These are phyloP conservation scores for Fusarium miscanthi DNA, from an alignment of 2,329 filamentous ascomycete species.

Conservation along the genomic window DNA sequence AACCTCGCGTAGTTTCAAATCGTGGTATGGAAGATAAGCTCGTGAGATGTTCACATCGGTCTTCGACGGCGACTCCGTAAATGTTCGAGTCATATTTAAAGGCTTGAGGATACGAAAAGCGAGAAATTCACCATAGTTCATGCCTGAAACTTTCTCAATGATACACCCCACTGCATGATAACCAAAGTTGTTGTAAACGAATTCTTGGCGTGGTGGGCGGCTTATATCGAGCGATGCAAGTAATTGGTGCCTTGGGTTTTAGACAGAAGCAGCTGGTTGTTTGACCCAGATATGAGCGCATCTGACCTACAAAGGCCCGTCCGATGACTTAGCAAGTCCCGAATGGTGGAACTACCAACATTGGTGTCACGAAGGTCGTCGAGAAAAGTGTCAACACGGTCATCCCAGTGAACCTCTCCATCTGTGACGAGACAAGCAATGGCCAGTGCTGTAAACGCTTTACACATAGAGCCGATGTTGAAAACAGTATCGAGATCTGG, in stretches of 20 bases:
- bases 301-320: rapidly evolving
- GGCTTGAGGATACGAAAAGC: rapidly evolving
- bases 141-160: not conserved
- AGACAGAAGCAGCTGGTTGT: rapidly evolving
- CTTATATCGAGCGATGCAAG: not conserved
- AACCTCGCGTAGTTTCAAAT: not conserved
- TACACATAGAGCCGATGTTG: not conserved
- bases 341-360: not conserved
- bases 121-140: not conserved
- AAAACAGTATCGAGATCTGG: not conserved
- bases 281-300: not conserved
- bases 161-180: not conserved
- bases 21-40: not conserved
- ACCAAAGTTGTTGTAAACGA: not conserved
- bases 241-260: not conserved
- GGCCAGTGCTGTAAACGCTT: not conserved
- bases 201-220: not conserved
- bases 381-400: not conserved
- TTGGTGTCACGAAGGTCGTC: not conserved
- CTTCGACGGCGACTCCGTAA: not conserved
- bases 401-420: not conserved
- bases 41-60: not conserved
- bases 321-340: rapidly evolving
- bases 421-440: not conserved
- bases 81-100: not conserved